phyloP scores from a whole-genome alignment of 441 rosid genomes.

The Eugenia klotzschiana region DNA sequence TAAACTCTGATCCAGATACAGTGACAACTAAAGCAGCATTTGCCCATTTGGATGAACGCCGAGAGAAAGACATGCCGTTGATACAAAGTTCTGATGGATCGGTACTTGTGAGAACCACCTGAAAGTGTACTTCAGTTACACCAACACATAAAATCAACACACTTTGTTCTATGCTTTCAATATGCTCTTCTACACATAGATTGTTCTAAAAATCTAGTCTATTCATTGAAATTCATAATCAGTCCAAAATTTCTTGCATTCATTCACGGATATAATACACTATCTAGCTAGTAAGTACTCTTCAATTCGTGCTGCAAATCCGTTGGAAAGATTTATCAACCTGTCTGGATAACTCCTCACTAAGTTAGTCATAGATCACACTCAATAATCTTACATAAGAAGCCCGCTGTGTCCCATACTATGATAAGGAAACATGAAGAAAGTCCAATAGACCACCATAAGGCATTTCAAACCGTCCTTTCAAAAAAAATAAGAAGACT shows the following conservation, averaged over 20 bases:
- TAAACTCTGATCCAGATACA: conserved; percentile 58
- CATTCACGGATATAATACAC: neutral
- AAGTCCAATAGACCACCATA: neutral
- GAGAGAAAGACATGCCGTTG: conserved; percentile 96
- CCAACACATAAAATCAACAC: neutral
- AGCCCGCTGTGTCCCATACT: neutral
- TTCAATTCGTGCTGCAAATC: neutral
- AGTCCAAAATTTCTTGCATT: neutral
- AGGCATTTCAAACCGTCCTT: neutral
- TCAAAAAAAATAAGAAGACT: neutral
- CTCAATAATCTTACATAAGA: neutral
- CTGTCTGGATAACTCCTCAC: neutral
- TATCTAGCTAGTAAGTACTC: neutral
- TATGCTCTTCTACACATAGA: neutral
- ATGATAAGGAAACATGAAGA: neutral
- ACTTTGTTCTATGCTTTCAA: neutral
- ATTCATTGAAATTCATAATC: neutral
- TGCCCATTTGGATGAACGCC: conserved; percentile 89
- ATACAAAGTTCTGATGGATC: conserved; percentile 73
- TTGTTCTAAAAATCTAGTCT: neutral
- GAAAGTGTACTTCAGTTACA: conserved; percentile 3
- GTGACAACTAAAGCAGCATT: conserved; percentile 84
- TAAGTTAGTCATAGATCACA: neutral
- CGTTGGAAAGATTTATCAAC: neutral
- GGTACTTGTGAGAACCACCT: conserved; percentile 90